phyloP scores from a whole-genome alignment of 768 basidiomycete genomes.

The Trametes gibbosa region DNA sequence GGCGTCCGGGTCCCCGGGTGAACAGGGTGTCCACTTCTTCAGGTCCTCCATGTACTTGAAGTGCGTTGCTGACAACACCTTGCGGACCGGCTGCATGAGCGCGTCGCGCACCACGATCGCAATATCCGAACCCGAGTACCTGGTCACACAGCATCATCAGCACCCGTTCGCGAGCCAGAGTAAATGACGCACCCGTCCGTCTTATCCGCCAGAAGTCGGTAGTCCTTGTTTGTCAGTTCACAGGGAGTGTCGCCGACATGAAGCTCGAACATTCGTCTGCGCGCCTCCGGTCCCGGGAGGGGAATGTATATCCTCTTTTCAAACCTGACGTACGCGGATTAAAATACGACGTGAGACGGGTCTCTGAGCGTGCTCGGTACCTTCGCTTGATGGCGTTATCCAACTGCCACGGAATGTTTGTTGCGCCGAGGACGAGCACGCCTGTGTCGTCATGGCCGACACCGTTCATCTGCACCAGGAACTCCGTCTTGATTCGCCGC shows the following conservation, averaged over 20 bases:
- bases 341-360: neutral
- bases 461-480: slow-evolving; percentile 97
- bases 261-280: slow-evolving; percentile 94
- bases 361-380: slow-evolving; percentile 30
- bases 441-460: slow-evolving; percentile 98
- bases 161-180: too few species aligned
- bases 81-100: slow-evolving; percentile 97
- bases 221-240: slow-evolving; percentile 75
- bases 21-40: slow-evolving; percentile 91
- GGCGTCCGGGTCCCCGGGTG: slow-evolving; percentile 84
- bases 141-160: slow-evolving; percentile 21
- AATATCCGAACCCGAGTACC: slow-evolving; percentile 93
- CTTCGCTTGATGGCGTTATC: slow-evolving; percentile 97
- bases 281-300: slow-evolving; percentile 88
- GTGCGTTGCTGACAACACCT: slow-evolving; percentile 93
- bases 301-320: slow-evolving; percentile 99
- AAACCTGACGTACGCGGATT: slow-evolving; percentile 49
- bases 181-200: slow-evolving; percentile 69
- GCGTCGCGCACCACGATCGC: slow-evolving; percentile 93
- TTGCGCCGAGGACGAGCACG: slow-evolving; percentile 93
- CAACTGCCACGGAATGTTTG: slow-evolving; percentile 98
- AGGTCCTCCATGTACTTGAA: slow-evolving; percentile 61
- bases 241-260: slow-evolving; percentile 94
- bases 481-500: slow-evolving; percentile 97
- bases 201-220: slow-evolving; percentile 71